Evolutionary conservation across 768 basidiomycete genomes (phyloP), one percentile per base, ranked within the genome.

Genomic region (Tulasnella calospora): DNA sequence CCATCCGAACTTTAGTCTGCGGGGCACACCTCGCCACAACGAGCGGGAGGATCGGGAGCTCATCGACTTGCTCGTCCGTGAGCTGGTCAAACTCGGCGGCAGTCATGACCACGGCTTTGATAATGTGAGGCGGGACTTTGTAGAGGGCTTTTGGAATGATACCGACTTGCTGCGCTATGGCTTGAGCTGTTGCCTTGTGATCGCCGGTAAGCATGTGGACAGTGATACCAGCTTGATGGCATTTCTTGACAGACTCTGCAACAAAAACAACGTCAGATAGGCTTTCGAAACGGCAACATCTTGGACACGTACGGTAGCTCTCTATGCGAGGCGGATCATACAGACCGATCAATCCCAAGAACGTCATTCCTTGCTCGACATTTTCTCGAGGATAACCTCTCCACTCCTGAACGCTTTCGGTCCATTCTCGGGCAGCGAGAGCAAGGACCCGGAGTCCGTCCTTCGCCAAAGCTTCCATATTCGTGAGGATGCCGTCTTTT

Each of bases 391-490:
- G 77, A 72, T 73, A 78, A 46, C 47, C 44, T 30, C 77, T 8
- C 70, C 75, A 78, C 19, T 72, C 77, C 30, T 30, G 12, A n/a
- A 73, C 67, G 21, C 35, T 3, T 21, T 46, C 77, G 30, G 10
- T 40, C 77, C 38, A 78, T 30, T 71, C 38, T 5, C 77, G 67
- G 21, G 71, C 3, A 57, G 85, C 84, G 80, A 91, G 86, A 0
- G 90, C 84, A 17, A 92, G 84, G n/a, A 92, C 90, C n/a, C 90
- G 86, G 81, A 89, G 89, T 1, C 90, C 90, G 76, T 86, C 84
- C 15, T 85, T 81, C 3, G 90, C 88, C 86, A 87, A 89, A 27
- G 83, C 82, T 77, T 88, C 88, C 81, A 85, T 74, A 23, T 78
- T 74, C 13, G 47, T 9, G 38, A 78, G 78, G 21, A 78, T 67